phyloP scores from a whole-genome alignment of 2,329 filamentous ascomycete species.

The Emmonsiellopsis sp. region DNA sequence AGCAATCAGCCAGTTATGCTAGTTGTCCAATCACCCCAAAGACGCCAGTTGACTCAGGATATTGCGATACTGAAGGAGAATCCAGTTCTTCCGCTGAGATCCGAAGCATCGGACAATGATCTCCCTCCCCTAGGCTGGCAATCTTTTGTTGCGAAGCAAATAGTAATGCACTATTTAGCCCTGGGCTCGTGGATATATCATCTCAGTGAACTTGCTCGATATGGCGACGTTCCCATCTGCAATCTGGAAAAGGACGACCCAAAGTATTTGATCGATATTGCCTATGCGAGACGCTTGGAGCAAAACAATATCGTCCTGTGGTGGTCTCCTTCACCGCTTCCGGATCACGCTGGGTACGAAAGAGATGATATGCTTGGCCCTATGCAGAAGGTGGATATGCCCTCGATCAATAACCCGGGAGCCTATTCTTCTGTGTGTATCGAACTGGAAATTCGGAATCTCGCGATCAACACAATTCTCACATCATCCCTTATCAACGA shows the following conservation, averaged over 20 bases:
- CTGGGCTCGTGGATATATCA: conserved; percentile 90
- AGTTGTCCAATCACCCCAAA: conserved; percentile 83
- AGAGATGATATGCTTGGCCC: conserved; percentile 78
- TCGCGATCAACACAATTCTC: conserved; percentile 95
- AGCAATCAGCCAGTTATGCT: conserved; percentile 72
- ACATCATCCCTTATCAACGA: conserved; percentile 96
- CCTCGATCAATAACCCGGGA: conserved; percentile 82
- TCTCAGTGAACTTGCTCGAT: conserved; percentile 75
- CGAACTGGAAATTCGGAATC: conserved; percentile 84
- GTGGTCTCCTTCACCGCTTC: conserved; percentile 83
- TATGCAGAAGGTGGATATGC: conserved; percentile 83
- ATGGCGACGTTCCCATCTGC: conserved; percentile 89
- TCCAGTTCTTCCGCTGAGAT: conserved; percentile 70
- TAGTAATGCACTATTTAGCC: conserved; percentile 84
- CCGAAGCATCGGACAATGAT: conserved; percentile 75
- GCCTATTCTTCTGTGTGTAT: conserved; percentile 96
- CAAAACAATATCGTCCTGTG: conserved; percentile 89
- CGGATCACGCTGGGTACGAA: conserved; percentile 94
- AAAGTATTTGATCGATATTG: conserved; percentile 88
- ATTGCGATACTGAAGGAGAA: conserved; percentile 77
- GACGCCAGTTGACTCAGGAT: conserved; percentile 71
- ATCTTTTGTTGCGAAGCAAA: conserved; percentile 70
- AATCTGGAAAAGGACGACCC: conserved; percentile 94
- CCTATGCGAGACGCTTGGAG: conserved; percentile 82
- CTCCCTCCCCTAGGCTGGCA: conserved; percentile 93